phyloP scores from a whole-genome alignment of 2,329 filamentous ascomycete genomes.

The Didymosphaeria variabile region DNA sequence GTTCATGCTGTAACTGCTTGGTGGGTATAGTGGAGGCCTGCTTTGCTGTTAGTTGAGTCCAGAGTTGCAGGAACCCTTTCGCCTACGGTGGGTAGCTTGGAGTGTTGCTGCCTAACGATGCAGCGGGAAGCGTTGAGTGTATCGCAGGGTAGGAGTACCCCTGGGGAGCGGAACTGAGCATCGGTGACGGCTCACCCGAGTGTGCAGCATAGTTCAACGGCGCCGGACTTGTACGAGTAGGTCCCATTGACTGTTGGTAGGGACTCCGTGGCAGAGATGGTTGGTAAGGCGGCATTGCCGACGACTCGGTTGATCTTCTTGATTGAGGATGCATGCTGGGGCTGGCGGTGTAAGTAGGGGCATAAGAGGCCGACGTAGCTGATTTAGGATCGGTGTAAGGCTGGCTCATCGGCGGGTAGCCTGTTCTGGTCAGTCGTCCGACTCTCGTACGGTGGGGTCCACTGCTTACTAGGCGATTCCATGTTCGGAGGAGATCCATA shows the following conservation, averaged over 20 bases:
- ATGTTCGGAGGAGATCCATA: slow-evolving; percentile 44
- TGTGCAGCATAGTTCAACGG: slow-evolving; percentile 33
- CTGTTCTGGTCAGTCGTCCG: slow-evolving; percentile 19
- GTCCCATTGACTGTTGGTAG: slow-evolving; percentile 42
- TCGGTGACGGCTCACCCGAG: slow-evolving; percentile 29
- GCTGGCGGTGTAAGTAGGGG: slow-evolving; percentile 39
- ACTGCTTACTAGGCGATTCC: slow-evolving; percentile 36
- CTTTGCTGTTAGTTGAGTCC: slow-evolving; percentile 18
- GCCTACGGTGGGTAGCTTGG: slow-evolving; percentile 46
- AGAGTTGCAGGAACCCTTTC: background rate
- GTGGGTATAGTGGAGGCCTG: slow-evolving; percentile 45
- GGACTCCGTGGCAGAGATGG: slow-evolving; percentile 41
- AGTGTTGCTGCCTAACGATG: slow-evolving; percentile 38
- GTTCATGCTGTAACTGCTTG: slow-evolving; percentile 44
- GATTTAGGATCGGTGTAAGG: slow-evolving; percentile 40
- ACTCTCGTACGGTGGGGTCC: background rate
- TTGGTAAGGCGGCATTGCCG: slow-evolving; percentile 44
- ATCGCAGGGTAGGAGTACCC: slow-evolving; percentile 45
- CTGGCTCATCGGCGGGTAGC: slow-evolving; percentile 41
- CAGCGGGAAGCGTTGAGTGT: slow-evolving; percentile 40
- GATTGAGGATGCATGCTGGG: slow-evolving; percentile 32
- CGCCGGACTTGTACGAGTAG: slow-evolving; percentile 40
- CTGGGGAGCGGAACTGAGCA: slow-evolving; percentile 36
- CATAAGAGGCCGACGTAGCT: slow-evolving; percentile 39
- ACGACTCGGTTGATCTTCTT: slow-evolving; percentile 41